Percentiles rank a stretch among this genome's conserved stretches.
phyloP scores from a whole-genome alignment of 805 yeast species.

The Candida sithepensis region DNA sequence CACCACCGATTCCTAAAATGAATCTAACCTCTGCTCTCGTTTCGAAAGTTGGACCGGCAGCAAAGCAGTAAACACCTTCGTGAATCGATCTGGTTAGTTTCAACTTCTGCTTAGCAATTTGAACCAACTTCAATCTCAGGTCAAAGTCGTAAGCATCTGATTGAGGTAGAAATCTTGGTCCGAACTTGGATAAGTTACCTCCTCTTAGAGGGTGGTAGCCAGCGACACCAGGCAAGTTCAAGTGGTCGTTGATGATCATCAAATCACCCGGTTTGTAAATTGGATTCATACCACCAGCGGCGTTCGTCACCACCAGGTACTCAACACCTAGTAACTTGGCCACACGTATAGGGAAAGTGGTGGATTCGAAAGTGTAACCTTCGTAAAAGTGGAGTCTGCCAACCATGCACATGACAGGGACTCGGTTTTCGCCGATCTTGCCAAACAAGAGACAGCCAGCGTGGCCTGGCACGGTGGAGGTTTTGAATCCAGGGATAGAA shows the following conservation, averaged over 20 bases:
- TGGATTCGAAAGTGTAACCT: conserved; percentile 78
- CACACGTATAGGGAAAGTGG: conserved; percentile 83
- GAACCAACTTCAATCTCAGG: conserved; percentile 59
- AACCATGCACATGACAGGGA: conserved; percentile 88
- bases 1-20: conserved; percentile 73
- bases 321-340: conserved; percentile 60
- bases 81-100: conserved; percentile 58
- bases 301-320: conserved; percentile 81
- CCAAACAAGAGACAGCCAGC: conserved; percentile 83
- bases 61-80: conserved; percentile 85
- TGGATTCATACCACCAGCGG: conserved; percentile 86
- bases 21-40: conserved; percentile 86
- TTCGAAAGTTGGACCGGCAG: conserved; percentile 93
- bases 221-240: conserved; percentile 86
- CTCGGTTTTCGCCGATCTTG: conserved; percentile 56
- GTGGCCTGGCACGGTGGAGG: conserved; percentile 88
- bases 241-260: conserved; percentile 87
- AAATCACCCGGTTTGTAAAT: conserved; percentile 76
- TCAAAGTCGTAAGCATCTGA: conserved; percentile 85
- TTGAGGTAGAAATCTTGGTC: conserved; percentile 83
- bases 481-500: conserved; percentile 75
- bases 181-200: conserved; percentile 72
- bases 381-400: conserved; percentile 93
- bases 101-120: conserved; percentile 42
- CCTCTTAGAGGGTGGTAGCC: conserved; percentile 89